Conservation (phyloP, 306 rosid genomes). For the Pyrus betulifolia region DNA sequence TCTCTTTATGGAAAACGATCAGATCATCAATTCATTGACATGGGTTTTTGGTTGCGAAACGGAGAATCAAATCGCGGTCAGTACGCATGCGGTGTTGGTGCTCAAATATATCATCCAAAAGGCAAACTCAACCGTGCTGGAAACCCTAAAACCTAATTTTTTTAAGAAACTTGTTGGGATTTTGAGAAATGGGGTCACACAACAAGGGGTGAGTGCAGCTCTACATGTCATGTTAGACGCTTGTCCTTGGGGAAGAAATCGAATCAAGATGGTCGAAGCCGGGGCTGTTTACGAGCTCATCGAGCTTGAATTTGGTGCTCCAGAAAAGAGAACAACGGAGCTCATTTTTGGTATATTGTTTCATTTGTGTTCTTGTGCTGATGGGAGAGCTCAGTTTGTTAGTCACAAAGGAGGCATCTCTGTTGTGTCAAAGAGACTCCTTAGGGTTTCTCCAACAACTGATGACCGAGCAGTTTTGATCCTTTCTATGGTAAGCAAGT, state of each 20-base stretch:
- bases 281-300: slow-evolving; percentile 39
- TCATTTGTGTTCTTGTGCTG: slow-evolving; percentile 50
- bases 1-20: slow-evolving; percentile 17
- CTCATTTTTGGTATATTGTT: slow-evolving; percentile 33
- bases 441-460: slow-evolving; percentile 35
- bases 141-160: slow-evolving; percentile 33
- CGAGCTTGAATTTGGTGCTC: slow-evolving; percentile 32
- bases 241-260: slow-evolving; percentile 33
- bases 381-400: slow-evolving; percentile 54
- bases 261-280: slow-evolving; percentile 33
- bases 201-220: slow-evolving; percentile 39
- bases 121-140: slow-evolving; percentile 1
- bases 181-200: slow-evolving; percentile 24
- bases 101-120: slow-evolving; percentile 28
- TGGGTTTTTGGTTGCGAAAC: slow-evolving; percentile 30
- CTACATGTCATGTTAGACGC: slow-evolving; percentile 26
- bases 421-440: slow-evolving; percentile 35
- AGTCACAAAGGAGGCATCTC: slow-evolving; percentile 45
- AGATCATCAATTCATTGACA: slow-evolving; percentile 27
- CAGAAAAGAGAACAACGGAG: slow-evolving; percentile 39
- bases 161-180: slow-evolving; percentile 23
- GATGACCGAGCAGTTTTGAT: slow-evolving; percentile 49
- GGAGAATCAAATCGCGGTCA: slow-evolving; percentile 22
- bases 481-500: slow-evolving; percentile 32
- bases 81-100: slow-evolving; percentile 26